These are phyloP conservation scores for Massariosphaeria phaeospora DNA, from an alignment of 495 filamentous ascomycete genomes.

Conservation along the genomic window DNA sequence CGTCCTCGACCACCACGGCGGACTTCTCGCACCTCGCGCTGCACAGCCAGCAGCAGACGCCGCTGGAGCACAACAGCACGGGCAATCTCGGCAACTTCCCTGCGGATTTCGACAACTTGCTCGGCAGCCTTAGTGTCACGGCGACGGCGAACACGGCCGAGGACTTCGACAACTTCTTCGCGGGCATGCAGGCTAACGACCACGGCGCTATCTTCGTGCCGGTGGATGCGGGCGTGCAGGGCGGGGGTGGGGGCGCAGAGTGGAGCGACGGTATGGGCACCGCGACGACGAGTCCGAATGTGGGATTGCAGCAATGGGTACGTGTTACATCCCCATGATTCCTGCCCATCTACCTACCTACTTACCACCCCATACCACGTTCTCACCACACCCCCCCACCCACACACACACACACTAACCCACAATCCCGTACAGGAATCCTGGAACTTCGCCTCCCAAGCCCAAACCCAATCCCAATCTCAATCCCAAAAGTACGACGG, in stretches of 20 bases:
- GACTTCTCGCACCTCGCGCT: slow-evolving; percentile 2
- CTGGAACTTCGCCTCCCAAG: too few relatives aligned
- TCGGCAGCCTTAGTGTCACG: slow-evolving; percentile 2
- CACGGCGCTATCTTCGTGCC: slow-evolving; percentile 28
- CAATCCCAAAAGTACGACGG: too few relatives aligned
- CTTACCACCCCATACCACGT: too few relatives aligned
- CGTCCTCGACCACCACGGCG: neutral
- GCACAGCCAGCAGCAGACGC: slow-evolving; percentile 2
- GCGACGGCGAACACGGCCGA: neutral
- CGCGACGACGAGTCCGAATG: neutral
- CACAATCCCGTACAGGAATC: too few relatives aligned
- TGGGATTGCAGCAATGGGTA: slow-evolving; percentile 11
- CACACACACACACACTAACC: too few relatives aligned
- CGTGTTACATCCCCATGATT: too few relatives aligned
- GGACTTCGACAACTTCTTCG: slow-evolving; percentile 22
- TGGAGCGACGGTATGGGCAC: slow-evolving; percentile 1
- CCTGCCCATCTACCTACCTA: too few relatives aligned
- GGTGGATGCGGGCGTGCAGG: slow-evolving; percentile 3
- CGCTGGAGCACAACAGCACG: too few relatives aligned
- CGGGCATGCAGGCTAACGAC: slow-evolving; percentile 16
- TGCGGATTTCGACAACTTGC: slow-evolving; percentile 23
- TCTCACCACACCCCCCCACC: too few relatives aligned
- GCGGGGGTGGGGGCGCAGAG: neutral
- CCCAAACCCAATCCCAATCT: too few relatives aligned
- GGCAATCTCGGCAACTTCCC: too few relatives aligned